A percentile compares a stretch with the other conserved stretches of the same genome.
These are phyloP conservation scores for Cyclotella sp. DNA, from an alignment of 108 stramenopile species.

Conservation along the genomic window DNA sequence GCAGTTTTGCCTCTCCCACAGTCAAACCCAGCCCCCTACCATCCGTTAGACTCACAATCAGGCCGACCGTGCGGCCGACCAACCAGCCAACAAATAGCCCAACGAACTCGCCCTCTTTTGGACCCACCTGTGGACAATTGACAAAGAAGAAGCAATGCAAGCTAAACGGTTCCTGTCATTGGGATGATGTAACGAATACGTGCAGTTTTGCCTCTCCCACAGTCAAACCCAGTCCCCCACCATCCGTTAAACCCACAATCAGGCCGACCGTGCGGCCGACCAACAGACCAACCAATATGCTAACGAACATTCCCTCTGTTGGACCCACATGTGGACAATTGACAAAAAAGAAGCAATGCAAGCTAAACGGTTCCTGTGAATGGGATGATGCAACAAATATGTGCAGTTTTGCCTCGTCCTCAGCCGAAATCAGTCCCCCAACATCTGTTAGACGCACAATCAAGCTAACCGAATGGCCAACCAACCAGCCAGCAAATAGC, in stretches of 20 bases:
- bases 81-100: neutral
- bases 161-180: neutral
- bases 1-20: neutral
- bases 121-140: neutral
- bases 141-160: conserved; percentile 4
- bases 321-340: neutral
- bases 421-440: neutral
- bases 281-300: neutral
- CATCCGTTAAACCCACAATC: neutral
- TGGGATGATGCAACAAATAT: neutral
- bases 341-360: conserved; percentile 4
- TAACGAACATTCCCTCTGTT: neutral
- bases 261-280: neutral
- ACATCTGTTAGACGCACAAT: neutral
- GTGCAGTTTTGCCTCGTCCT: neutral
- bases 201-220: neutral
- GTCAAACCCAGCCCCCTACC: neutral
- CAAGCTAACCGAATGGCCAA: neutral
- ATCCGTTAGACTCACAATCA: neutral
- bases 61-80: neutral
- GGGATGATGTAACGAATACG: neutral
- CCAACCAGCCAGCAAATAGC: neutral
- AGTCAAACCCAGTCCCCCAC: neutral
- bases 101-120: neutral
- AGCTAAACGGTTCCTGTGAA: neutral